Conservation (phyloP, 2,329 filamentous ascomycete genomes). For the Alternaria triticimaculans region DNA sequence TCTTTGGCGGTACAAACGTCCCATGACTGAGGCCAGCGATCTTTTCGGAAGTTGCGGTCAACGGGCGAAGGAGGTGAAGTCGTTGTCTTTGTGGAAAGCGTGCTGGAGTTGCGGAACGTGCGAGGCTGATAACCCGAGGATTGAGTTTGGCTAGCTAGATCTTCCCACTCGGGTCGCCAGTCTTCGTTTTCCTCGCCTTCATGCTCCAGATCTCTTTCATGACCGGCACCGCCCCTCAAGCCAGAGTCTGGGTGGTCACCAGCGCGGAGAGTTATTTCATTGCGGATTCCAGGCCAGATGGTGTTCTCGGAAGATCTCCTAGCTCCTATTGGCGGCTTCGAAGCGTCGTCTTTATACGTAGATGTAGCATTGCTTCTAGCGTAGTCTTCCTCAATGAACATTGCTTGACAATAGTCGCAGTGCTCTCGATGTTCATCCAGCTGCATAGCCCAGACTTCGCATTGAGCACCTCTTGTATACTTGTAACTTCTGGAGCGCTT, state of each 20-base stretch:
- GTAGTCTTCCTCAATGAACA: background rate
- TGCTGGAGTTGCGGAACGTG: constrained; percentile 2
- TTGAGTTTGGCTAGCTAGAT: background rate
- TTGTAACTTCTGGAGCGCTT: background rate
- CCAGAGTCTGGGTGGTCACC: background rate
- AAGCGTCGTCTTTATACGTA: background rate
- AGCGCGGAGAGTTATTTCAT: background rate
- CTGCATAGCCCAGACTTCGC: background rate
- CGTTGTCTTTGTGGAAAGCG: background rate
- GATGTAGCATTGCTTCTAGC: background rate
- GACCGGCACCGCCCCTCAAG: constrained; percentile 1
- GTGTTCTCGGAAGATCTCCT: background rate
- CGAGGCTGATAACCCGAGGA: background rate
- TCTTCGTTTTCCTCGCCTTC: background rate
- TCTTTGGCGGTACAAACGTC: background rate
- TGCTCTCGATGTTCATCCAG: constrained; percentile 2
- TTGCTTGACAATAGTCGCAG: constrained; percentile 2
- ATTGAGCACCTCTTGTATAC: background rate
- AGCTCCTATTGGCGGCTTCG: background rate
- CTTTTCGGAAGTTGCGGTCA: background rate
- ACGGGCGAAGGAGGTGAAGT: background rate
- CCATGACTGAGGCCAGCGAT: background rate
- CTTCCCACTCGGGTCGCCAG: constrained; percentile 4
- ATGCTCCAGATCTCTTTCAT: background rate
- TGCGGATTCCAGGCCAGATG: background rate